Evolutionary conservation across 2,329 filamentous ascomycete species (phyloP).

Genomic region (Colletotrichum aenigma): DNA sequence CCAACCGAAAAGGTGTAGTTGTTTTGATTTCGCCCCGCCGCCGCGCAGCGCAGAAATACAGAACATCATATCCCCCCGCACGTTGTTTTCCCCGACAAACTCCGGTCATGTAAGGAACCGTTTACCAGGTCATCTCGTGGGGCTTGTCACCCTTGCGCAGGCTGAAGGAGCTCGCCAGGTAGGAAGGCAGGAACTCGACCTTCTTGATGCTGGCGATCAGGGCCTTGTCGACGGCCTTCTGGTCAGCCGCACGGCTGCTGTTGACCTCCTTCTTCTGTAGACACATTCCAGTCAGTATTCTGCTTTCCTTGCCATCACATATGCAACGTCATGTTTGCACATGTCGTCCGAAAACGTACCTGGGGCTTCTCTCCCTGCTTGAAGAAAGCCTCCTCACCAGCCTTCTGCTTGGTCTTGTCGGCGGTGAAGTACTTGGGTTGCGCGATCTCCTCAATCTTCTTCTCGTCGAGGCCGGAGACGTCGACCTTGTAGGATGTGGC

Average conservation of each 20-base stretch:
- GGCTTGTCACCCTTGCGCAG: conserved; percentile 99
- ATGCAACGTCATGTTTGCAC: neutral
- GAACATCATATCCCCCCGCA: neutral
- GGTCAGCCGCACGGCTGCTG: conserved; percentile 91
- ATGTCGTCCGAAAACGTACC: conserved; percentile 61
- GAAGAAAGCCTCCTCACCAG: conserved; percentile 98
- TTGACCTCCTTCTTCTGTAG: conserved; percentile 94
- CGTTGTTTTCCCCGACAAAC: neutral
- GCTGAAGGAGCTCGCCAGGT: conserved; percentile 96
- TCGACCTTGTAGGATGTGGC: conserved; percentile 87
- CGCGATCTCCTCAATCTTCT: conserved; percentile 83
- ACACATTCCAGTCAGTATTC: conserved; percentile 25
- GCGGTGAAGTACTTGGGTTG: conserved; percentile 92
- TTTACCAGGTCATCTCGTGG: conserved; percentile 99
- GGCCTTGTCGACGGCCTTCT: conserved; percentile 98
- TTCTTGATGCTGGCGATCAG: conserved; percentile 97
- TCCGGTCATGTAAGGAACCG: conserved; percentile 8
- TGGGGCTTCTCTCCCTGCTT: conserved; percentile 98
- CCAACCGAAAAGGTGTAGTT: neutral
- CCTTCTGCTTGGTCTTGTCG: conserved; percentile 95
- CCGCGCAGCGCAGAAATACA: conserved; percentile 1
- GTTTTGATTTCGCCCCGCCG: neutral
- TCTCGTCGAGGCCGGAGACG: conserved; percentile 82
- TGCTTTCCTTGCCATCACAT: neutral
- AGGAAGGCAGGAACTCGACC: conserved; percentile 90